Evolutionary conservation across 192 early-diverging fungal species (phyloP).

Genomic region (Coemansia sp.): DNA sequence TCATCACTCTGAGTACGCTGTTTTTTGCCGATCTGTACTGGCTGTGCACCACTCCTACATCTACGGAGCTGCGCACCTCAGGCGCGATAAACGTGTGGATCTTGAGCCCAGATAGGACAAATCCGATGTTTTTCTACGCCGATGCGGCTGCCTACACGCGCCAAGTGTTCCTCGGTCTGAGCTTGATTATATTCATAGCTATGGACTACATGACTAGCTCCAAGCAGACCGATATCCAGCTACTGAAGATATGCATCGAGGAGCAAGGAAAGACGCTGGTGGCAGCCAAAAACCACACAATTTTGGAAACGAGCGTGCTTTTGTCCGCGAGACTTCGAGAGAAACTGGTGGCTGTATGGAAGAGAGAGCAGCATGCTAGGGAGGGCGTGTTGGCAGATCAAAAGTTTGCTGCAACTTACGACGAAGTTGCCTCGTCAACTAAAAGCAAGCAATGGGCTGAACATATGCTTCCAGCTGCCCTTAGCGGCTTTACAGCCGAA

Average conservation of each 20-base stretch:
- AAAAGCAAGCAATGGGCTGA: slow-evolving; percentile 41
- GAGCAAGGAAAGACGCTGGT: slow-evolving; percentile 17
- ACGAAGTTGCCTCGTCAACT: slow-evolving; percentile 15
- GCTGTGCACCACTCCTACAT: slow-evolving; percentile 32
- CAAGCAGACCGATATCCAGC: slow-evolving; percentile 46
- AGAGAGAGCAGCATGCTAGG: slow-evolving; percentile 18
- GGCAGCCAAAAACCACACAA: slow-evolving; percentile 30
- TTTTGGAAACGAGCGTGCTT: slow-evolving; percentile 36
- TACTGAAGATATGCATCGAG: slow-evolving; percentile 28
- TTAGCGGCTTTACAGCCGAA: slow-evolving; percentile 9
- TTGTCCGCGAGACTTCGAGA: slow-evolving; percentile 26
- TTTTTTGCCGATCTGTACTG: slow-evolving; percentile 40
- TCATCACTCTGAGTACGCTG: slow-evolving; percentile 24
- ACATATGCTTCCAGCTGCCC: slow-evolving; percentile 10
- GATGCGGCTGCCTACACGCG: slow-evolving; percentile 42
- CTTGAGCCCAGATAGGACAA: slow-evolving; percentile 31
- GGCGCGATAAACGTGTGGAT: slow-evolving; percentile 25
- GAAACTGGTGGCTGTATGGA: slow-evolving; percentile 25
- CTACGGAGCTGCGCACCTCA: slow-evolving; percentile 5
- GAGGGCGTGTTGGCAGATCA: slow-evolving; percentile 24
- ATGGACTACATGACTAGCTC: slow-evolving; percentile 43
- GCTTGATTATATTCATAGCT: slow-evolving; percentile 13
- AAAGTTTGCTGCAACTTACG: slow-evolving; percentile 25
- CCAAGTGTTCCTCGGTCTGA: slow-evolving; percentile 16
- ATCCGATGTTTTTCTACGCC: slow-evolving; percentile 26